Evolutionary conservation across 179 eudicot species (phyloP), one percentile per base, ranked within the genome.

Genomic region (Silene vulgaris): DNA sequence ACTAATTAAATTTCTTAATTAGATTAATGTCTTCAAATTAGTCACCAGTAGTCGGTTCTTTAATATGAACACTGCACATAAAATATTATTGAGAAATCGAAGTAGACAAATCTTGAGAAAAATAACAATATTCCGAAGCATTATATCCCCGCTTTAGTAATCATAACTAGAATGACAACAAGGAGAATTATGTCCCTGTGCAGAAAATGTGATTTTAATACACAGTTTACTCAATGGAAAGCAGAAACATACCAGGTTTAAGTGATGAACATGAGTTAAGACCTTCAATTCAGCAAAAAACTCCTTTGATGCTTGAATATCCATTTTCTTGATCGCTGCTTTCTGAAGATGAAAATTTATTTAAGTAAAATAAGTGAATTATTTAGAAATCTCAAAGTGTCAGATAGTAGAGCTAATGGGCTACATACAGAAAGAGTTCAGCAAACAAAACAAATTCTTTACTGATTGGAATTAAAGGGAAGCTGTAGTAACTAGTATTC

Each of bases 241-340:
- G 21, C 35, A 40, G 13, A 66, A 26, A 29, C 65, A 63, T 83
- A 85, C 88, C 88, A 83, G 78, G 75, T 85, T 82, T 78, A 88
- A 76, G 83, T 90, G 96, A 83, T 90, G 93, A 76, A 90, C 91
- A 84, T 82, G 93, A 56, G 96, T 88, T 75, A 90, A 80, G 77
- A 89, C 96, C 71, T 88, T 84, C 62, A 90, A 61, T 73, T 89
- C 96, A 11, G 96, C 96, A 37, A 90, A 76, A 80, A 90, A 90
- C 75, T 88, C 93, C 76, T 77, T 84, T 37, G 96, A 73, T 78
- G 93, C 96, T 81, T 86, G 87, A 90, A 89, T 85, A 80, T 84
- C 93, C 96, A 90, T 90, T 85, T 89, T 90, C 83, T 90, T 90
- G 60, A 90, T 86, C 75, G 96, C 96, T 60, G 90, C 90, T 86